Evolutionary conservation across 306 rosid species (phyloP).

Genomic region (Pyrus betulifolia): DNA sequence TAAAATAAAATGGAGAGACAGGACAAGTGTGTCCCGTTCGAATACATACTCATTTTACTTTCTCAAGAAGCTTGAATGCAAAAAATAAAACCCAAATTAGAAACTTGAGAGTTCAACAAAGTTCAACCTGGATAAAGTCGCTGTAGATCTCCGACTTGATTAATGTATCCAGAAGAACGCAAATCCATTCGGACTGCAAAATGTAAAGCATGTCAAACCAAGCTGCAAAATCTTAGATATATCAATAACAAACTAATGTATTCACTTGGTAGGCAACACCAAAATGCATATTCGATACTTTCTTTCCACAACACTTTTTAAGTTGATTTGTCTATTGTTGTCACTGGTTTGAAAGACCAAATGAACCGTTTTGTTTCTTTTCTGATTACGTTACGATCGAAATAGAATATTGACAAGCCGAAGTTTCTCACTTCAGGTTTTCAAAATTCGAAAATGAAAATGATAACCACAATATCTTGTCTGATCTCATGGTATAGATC

Average conservation of each 20-base stretch:
- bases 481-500: background rate
- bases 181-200: constrained; percentile 52
- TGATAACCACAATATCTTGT: background rate
- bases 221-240: background rate
- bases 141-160: constrained; percentile 55
- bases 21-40: background rate
- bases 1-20: background rate
- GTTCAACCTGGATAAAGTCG: constrained; percentile 52
- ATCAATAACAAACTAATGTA: background rate
- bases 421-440: background rate
- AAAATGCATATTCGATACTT: background rate
- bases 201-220: constrained; percentile 11
- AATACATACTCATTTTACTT: background rate
- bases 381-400: background rate
- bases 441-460: background rate
- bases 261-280: background rate
- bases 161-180: constrained; percentile 41
- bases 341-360: background rate
- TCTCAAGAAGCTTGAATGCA: constrained; percentile 1
- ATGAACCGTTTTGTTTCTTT: background rate
- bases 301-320: background rate
- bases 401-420: background rate
- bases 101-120: background rate
- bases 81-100: background rate
- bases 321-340: background rate